Base-by-base conservation (phyloP, 1,284 basidiomycete species). In the Rhizoctonia solani region DNA sequence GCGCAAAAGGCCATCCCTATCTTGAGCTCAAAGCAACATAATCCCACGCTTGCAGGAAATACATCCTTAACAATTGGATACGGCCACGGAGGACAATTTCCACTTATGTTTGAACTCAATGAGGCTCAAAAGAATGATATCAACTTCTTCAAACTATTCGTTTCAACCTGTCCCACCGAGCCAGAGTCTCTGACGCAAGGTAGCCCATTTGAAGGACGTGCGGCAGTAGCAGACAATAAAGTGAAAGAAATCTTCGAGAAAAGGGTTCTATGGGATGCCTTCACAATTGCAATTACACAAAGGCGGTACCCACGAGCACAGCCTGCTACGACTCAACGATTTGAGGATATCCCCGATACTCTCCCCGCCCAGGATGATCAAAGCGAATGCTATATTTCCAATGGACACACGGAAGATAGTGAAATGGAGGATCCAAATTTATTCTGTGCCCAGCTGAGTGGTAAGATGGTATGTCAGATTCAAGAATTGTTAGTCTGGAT, bases 61-160 rank as follows among this genome's bases (percentile, higher is more conserved):
- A 11, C 32, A 11, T 11, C 32, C 4, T 11, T 56, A 25, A 27
- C 47, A 2, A 39, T 61, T 2, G 46, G 58, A 11, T 50, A 61
- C 11, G 58, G 58, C n/a, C 4, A 42, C 3, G 37, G 58, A 9
- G 46, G 46, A 21, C 11, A 16, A 25, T 11, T 9, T 6, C 58
- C 58, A 3, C 19, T 37, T 14, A 34, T 23, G 27, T 50, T 34
- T 23, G 27, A 3, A 21, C 49, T 66, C 25, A 50, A 46, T 1
- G 50, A 54, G 3, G 52, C 23, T 2, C 50, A 66, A 34, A 34
- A 16, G 1, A 8, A 54, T 1, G 61, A 54, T 19, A n/a, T 66
- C 14, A 50, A 50, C 16, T 32, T 46, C n/a, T 44, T 54, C 39
- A 66, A 54, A 52, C 23, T 66, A 16, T 66, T 66, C 29, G 16